Evolutionary conservation across 371 early-diverging fungal genomes (phyloP), one percentile per base, ranked within the genome.

Genomic region (Umbelopsis sp.): DNA sequence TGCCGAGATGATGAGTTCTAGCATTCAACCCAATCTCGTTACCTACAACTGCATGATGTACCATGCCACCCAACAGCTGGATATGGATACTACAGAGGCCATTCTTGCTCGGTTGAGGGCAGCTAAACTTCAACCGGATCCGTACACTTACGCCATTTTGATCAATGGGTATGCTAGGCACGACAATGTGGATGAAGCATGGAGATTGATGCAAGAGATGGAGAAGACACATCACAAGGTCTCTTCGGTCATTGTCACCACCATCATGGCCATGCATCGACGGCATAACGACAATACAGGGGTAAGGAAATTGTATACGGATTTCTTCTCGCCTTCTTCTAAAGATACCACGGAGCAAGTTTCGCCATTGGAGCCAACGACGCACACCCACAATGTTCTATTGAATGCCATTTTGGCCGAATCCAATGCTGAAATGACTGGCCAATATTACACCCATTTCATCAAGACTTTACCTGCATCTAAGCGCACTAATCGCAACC

Each of bases 21-120:
- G 66, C 0, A 73, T 82, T 38, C 57, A 79, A 25, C 85, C 85
- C 2, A 77, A 71, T 0, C 38, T 77, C 8, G 80, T 78, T 14
- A 84, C 82, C 2, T 84, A 81, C 70, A 84, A 84, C 52, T 69
- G 76, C 16, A 22, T 84, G 53, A 84, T 84, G 80, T 76, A 81
- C 45, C 80, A 80, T 25, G 77, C 81, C 4, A 74, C 75, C 2
- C 67, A 63, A 53, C 76, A 78, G 63, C 65, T 80, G 1, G 76
- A 84, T 50, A 76, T 80, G 48, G 73, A 72, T 29, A 75, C 81
- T n/a, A 83, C 81, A 3, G 68, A 80, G 12, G 69, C 71, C 22
- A 81, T 81, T 51, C 80, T 80, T 76, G 69, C 67, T 2, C 76
- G 73, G 32, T 46, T 84, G 57, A 63, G 74, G n/a, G 68, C 76